A percentile compares a stretch with the other conserved stretches of the same genome.
These are phyloP conservation scores for Proliferodiscus dingleyae DNA, from an alignment of 2,329 filamentous ascomycete species.

Conservation along the genomic window DNA sequence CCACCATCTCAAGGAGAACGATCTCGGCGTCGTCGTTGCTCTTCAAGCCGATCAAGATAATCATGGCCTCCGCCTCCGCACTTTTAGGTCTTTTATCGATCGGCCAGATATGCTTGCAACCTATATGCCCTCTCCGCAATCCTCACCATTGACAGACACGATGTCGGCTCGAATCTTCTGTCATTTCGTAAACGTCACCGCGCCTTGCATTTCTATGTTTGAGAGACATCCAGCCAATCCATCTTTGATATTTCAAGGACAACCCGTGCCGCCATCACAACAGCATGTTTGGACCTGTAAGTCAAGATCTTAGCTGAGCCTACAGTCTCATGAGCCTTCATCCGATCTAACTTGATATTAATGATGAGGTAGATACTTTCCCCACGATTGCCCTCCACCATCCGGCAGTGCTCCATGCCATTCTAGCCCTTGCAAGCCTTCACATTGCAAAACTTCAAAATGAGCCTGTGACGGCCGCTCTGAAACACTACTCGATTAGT, in stretches of 20 bases:
- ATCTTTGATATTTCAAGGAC: slow-evolving; percentile 58
- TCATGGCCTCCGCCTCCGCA: slow-evolving; percentile 36
- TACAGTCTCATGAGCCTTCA: background rate
- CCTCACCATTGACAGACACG: slow-evolving; percentile 72
- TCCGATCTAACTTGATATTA: background rate
- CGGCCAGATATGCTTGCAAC: slow-evolving; percentile 51
- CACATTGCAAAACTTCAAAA: slow-evolving; percentile 82
- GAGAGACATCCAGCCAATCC: slow-evolving; percentile 77
- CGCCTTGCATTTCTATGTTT: slow-evolving; percentile 79
- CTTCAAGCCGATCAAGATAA: slow-evolving; percentile 26
- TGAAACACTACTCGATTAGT: slow-evolving; percentile 88
- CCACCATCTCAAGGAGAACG: slow-evolving; percentile 31
- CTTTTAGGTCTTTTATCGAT: slow-evolving; percentile 40
- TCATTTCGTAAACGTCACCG: slow-evolving; percentile 88
- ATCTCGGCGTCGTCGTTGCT: slow-evolving; percentile 27
- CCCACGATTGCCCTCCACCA: slow-evolving; percentile 79
- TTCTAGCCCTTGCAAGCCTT: slow-evolving; percentile 79
- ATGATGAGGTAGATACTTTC: slow-evolving; percentile 56
- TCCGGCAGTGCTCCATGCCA: slow-evolving; percentile 83
- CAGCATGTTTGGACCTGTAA: slow-evolving; percentile 62
- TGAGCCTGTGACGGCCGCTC: slow-evolving; percentile 69
- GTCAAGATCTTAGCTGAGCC: slow-evolving; percentile 23
- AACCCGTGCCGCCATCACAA: slow-evolving; percentile 56
- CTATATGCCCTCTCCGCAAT: slow-evolving; percentile 60
- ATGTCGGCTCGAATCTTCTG: slow-evolving; percentile 80